Evolutionary conservation across 2,329 filamentous ascomycete species (phyloP), one percentile per base, ranked within the genome.

Genomic region (Epicoccum sorghinum): DNA sequence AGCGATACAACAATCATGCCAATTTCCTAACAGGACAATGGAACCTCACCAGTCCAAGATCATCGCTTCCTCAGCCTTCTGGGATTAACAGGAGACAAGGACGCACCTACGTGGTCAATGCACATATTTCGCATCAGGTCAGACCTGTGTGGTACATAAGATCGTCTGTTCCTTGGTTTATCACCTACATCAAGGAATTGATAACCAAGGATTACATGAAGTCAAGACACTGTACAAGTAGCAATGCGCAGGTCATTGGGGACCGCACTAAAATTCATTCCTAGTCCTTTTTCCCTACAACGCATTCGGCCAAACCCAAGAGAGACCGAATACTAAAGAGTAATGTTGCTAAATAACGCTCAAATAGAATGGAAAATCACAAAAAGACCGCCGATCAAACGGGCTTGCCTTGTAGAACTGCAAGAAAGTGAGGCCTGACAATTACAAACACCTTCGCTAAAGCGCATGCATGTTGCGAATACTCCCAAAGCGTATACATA

Each of bases 381-480:
- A 44, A 43, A 23, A 5, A 49, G 37, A 40, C 27, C 29, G n/a
- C 12, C n/a, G 13, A 46, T 37, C 37, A 18, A 23, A 29, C 5
- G 25, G 35, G 29, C 29, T 45, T 50, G 14, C 41, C 29, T 47
- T 13, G 36, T 41, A 18, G 33, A 36, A 14, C 25, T 30, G 35
- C 30, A 42, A 42, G 30, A 42, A 50, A 38, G 32, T 38, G n/a
- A 46, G 36, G 36, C 46, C 47, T 36, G 46, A 50, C 46, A 55
- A 50, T 46, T 47, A 57, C 30, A 55, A 46, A 57, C 48, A 52
- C 54, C 39, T 36, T 57, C 54, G 54, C 54, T 52, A 35, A 56
- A 56, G 48, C 47, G 53, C 43, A 36, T 38, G 45, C 29, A 36
- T n/a, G 22, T 40, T 30, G 44, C 24, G 44, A 24, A 49, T 44